A percentile compares a stretch with the other conserved stretches of the same genome.
Evolutionary conservation across 2,329 filamentous ascomycete genomes (phyloP).

Genomic region (Exophiala oligosperma): DNA sequence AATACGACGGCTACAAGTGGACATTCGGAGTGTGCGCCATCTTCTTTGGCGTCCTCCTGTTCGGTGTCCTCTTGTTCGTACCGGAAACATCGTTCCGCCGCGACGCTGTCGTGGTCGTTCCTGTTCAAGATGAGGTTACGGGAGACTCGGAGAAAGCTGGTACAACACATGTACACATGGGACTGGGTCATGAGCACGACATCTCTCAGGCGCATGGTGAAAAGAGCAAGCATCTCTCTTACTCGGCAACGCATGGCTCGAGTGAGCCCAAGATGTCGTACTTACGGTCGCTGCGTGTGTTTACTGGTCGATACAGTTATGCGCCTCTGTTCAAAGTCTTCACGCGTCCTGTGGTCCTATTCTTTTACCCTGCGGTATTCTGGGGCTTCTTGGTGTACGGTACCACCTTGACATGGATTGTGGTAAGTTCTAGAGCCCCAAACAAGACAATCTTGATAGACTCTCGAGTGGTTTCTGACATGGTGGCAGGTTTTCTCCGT

Average conservation of each 20-base stretch:
- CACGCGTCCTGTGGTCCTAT: constrained; percentile 19
- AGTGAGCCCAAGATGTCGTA: constrained; percentile 19
- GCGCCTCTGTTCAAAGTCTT: constrained; percentile 29
- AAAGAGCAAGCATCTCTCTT: constrained; percentile 23
- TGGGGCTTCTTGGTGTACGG: constrained; percentile 20
- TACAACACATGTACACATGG: constrained; percentile 16
- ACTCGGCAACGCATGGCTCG: constrained; percentile 9
- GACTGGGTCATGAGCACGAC: constrained; percentile 21
- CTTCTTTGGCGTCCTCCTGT: constrained; percentile 34
- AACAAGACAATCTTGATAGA: no score
- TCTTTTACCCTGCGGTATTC: constrained; percentile 36
- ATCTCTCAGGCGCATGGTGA: constrained; percentile 15
- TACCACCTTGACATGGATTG: constrained; percentile 18
- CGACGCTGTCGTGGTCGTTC: constrained; percentile 33
- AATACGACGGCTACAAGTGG: constrained; percentile 28
- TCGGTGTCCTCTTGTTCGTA: constrained; percentile 35
- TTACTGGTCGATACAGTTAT: constrained; percentile 24
- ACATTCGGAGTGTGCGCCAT: constrained; percentile 26
- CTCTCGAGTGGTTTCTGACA: no score
- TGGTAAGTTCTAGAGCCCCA: neutral
- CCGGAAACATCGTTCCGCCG: constrained; percentile 42
- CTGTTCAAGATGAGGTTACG: constrained; percentile 23
- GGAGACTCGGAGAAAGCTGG: constrained; percentile 22
- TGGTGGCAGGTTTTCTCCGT: constrained; percentile 11
- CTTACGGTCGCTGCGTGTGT: constrained; percentile 19